A percentile compares a stretch with the other conserved stretches of the same genome.
These are phyloP conservation scores for Pistacia vera DNA, from an alignment of 345 rosid genomes.

Conservation along the genomic window DNA sequence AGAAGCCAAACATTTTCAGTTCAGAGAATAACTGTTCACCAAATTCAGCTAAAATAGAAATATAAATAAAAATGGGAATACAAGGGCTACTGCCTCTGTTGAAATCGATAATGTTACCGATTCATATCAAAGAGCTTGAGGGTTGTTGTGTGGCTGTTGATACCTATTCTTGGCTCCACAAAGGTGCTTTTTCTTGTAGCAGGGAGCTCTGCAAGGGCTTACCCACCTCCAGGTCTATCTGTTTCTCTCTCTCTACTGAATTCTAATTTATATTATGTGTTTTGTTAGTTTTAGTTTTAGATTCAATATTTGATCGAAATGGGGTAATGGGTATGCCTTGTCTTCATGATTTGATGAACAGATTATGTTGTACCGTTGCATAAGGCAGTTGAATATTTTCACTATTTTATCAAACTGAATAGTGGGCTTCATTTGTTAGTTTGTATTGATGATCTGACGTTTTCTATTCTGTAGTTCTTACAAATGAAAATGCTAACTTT, in stretches of 20 bases:
- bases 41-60: neutral
- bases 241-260: neutral
- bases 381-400: neutral
- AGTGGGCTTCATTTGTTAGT: neutral
- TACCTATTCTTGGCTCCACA: slow-evolving; percentile 95
- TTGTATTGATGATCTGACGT: neutral
- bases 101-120: slow-evolving; percentile 80
- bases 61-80: slow-evolving; percentile 55
- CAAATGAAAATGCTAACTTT: neutral
- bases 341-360: neutral
- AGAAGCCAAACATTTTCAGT: neutral
- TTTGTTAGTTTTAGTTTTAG: neutral
- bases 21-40: neutral
- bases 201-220: slow-evolving; percentile 68
- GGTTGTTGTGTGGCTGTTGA: slow-evolving; percentile 87
- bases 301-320: neutral
- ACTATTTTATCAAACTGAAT: neutral
- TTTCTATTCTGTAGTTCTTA: neutral
- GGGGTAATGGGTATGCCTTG: slow-evolving; percentile 16
- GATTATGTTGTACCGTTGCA: neutral
- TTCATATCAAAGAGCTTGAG: slow-evolving; percentile 72
- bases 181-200: slow-evolving; percentile 74
- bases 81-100: slow-evolving; percentile 87
- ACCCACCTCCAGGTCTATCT: slow-evolving; percentile 56
- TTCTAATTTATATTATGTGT: neutral